Evolutionary conservation across 352 stramenopile species (phyloP).

Genomic region (Phytopythium oedochilum): DNA sequence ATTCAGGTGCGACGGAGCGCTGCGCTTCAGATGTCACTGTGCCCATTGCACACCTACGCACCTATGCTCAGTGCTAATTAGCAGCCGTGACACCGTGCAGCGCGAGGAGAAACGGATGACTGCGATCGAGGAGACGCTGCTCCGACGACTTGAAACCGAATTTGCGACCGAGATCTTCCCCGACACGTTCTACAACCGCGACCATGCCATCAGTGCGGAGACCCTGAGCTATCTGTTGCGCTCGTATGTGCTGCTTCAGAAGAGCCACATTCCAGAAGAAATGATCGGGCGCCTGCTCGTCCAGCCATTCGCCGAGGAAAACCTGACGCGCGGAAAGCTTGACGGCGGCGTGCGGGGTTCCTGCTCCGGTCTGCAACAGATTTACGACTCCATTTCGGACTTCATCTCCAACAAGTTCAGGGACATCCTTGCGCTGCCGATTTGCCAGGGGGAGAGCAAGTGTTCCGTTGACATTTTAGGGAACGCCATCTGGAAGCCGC

Average conservation of each 20-base stretch:
- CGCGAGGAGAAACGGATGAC: constrained; percentile 66
- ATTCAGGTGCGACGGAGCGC: constrained; percentile 62
- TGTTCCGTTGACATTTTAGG: constrained; percentile 74
- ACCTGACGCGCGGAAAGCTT: constrained; percentile 68
- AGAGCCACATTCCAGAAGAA: constrained; percentile 72
- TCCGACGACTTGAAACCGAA: constrained; percentile 75
- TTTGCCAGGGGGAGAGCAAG: constrained; percentile 67
- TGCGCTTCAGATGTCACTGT: no score
- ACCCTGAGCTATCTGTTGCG: constrained; percentile 70
- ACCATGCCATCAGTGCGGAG: constrained; percentile 59
- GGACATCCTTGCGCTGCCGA: constrained; percentile 43
- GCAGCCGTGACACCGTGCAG: constrained; percentile 11
- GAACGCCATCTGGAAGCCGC: constrained; percentile 78
- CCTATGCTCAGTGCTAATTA: no score
- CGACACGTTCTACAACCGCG: constrained; percentile 83
- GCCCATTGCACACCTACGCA: no score
- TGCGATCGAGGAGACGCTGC: constrained; percentile 63
- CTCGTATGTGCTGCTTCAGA: constrained; percentile 72
- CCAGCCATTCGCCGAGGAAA: constrained; percentile 73
- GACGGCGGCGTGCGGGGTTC: constrained; percentile 69
- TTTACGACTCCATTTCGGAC: constrained; percentile 70
- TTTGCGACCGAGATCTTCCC: constrained; percentile 84
- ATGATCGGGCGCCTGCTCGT: constrained; percentile 78
- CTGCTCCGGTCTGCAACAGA: constrained; percentile 63
- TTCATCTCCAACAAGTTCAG: constrained; percentile 74